Base-by-base conservation (phyloP, 441 rosid genomes). In the Arabidopsis hybrid region DNA sequence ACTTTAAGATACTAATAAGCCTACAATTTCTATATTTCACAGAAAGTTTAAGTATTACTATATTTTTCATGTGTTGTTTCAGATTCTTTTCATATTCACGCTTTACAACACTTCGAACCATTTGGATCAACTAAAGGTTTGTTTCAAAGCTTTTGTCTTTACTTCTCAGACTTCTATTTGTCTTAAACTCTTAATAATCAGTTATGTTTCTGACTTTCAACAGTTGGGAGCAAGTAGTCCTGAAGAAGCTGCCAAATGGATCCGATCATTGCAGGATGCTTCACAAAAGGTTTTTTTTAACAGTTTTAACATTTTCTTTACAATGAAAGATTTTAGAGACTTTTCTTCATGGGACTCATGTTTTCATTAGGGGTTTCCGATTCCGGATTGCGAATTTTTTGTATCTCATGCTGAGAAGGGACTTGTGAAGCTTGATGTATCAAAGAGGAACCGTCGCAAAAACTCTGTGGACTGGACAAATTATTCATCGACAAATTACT, bases 221-320 rank as follows among this genome's bases (percentile, higher is more conserved):
- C 67, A 95, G 99, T 78, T 93, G 81, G 99, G 98, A 71, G 98
- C 98, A 55, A 85, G 84, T 68, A 91, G 99, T 81, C 83, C 99
- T 63, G 99, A 95, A 84, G 97, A 93, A 64, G 97, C 98, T 46
- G 98, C 93, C 29, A 85, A 80, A 80, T 95, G 99, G 99, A 95
- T 93, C 63, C 78, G 67, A 56, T 85, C 86, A 34, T 75, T 93
- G 74, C 86, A 91, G 78, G 86, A 84, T 79, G 93, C 96, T 64
- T 85, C 88, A 18, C 72, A 85, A 59, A 91, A 89, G 99, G 97
- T 21, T 95, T 78, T 39, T 7, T 53, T 12, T 1, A 1, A 32
- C 35, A 11, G 6, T 12, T 40, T 1, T 18, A 7, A 40, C 10
- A 35, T 51, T 53, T 42, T 43, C 53, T 6, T 7, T 21, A 60